A percentile compares a stretch with the other conserved stretches of the same genome.
Conservation (phyloP, 2,329 filamentous ascomycete genomes). For the Aspergillus felis region DNA sequence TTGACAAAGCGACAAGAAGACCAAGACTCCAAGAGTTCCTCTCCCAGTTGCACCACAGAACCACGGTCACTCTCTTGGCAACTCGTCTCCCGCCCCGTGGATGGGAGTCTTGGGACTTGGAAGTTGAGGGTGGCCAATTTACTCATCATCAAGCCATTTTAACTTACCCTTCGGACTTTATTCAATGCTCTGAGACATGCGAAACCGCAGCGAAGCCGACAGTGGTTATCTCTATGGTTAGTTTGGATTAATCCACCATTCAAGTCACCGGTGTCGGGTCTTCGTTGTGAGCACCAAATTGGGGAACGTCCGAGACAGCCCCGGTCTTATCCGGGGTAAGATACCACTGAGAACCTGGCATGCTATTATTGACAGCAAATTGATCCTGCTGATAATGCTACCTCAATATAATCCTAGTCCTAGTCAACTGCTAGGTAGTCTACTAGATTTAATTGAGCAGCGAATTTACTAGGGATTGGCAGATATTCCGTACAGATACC, state of each 20-base stretch:
- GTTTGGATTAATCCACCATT: neutral
- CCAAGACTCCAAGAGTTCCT: neutral
- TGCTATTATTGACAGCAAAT: too few species aligned
- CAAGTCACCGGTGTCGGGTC: neutral
- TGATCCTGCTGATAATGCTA: too few species aligned
- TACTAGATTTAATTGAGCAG: too few species aligned
- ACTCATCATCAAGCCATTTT: neutral
- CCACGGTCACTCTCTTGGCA: constrained; percentile 1
- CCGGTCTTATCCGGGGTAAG: neutral
- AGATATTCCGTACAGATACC: too few species aligned
- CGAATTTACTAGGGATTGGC: too few species aligned
- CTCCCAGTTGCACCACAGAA: neutral
- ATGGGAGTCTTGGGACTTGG: constrained; percentile 2
- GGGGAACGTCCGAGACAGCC: neutral
- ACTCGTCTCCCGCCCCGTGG: constrained; percentile 5
- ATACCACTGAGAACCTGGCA: too few species aligned
- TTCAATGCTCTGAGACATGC: neutral
- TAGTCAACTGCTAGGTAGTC: too few species aligned
- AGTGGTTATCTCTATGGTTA: neutral
- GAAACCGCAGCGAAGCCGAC: neutral
- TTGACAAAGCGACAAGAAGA: neutral
- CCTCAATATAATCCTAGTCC: too few species aligned
- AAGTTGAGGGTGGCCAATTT: neutral
- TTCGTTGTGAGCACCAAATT: neutral
- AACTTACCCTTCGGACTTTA: too few species aligned